Conservation (phyloP, 2,329 filamentous ascomycete genomes). For the Pleurostoma richardsiae region DNA sequence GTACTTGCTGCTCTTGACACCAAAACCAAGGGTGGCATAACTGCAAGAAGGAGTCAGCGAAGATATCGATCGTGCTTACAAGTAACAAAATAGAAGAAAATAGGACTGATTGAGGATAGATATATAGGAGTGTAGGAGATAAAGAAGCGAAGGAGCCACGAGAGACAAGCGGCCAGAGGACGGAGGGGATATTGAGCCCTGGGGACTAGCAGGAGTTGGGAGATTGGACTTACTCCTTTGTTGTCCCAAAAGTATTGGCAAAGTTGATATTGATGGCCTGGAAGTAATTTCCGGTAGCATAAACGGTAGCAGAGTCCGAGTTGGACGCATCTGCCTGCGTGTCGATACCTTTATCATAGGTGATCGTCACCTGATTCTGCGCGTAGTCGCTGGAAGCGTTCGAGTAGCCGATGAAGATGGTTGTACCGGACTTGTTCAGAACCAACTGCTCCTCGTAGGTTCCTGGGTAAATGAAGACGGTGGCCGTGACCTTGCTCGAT, state of each 20-base stretch:
- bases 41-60: too few relatives aligned
- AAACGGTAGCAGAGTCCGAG: constrained; percentile 31
- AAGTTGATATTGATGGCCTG: constrained; percentile 32
- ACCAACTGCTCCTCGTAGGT: constrained; percentile 30
- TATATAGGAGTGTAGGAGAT: too few relatives aligned
- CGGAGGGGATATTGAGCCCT: too few relatives aligned
- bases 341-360: constrained; percentile 22
- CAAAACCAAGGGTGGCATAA: constrained; percentile 31
- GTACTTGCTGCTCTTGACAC: constrained; percentile 31
- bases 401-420: constrained; percentile 32
- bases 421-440: constrained; percentile 28
- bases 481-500: constrained; percentile 26
- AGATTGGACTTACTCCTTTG: constrained; percentile 11
- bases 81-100: too few relatives aligned
- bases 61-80: too few relatives aligned
- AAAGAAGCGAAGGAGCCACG: too few relatives aligned
- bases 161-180: too few relatives aligned
- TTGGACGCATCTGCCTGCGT: constrained; percentile 27
- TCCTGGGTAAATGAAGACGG: constrained; percentile 33
- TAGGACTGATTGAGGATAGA: too few relatives aligned
- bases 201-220: too few relatives aligned
- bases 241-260: constrained; percentile 27
- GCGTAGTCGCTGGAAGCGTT: constrained; percentile 26
- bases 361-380: constrained; percentile 17
- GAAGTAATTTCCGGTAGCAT: constrained; percentile 31